Base-by-base conservation (phyloP, 179 eudicot species). In the Sideroxylon spinosum region DNA sequence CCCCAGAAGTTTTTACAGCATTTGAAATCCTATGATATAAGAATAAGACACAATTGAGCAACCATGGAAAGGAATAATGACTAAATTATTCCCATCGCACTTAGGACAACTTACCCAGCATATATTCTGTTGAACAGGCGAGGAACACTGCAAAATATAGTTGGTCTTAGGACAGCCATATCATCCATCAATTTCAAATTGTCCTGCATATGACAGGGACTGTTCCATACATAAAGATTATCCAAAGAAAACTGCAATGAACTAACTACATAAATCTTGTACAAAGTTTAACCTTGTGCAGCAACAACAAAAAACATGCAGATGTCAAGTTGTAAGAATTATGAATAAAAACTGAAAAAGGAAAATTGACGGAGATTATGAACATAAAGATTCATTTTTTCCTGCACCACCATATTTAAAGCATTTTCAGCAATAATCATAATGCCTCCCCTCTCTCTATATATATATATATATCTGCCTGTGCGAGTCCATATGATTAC, bases 121-220 rank as follows among this genome's bases (percentile, higher is more conserved):
- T 95, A 95, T 69, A 95, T 93, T 90, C 93, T 89, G 89, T 93
- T 95, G 87, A 90, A 92, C 71, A 95, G 82, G 61, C 99, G 98
- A 87, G 99, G 99, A 80, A 95, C 99, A 78, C 99, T 95, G 74
- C 90, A 85, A 83, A 95, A 95, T 67, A 95, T 79, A 73, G 99
- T 95, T 78, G 99, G 99, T 67, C 97, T 87, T 62, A 95, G 82
- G 62, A 84, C 90, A 71, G 89, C 84, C 85, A 92, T 75, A 85
- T 95, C 99, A 79, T 94, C 98, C 97, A 95, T 88, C 87, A 95
- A 81, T 81, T 93, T 95, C 90, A 91, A 64, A 86, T 91, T 95
- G 85, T 95, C 99, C 98, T 95, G 90, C 83, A 87, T 52, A 78
- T 37, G 69, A 74, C 71, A 57, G 71, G 60, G 37, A 64, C 48